phyloP scores from a whole-genome alignment of 306 rosid species.

The Rubus parviflorus region DNA sequence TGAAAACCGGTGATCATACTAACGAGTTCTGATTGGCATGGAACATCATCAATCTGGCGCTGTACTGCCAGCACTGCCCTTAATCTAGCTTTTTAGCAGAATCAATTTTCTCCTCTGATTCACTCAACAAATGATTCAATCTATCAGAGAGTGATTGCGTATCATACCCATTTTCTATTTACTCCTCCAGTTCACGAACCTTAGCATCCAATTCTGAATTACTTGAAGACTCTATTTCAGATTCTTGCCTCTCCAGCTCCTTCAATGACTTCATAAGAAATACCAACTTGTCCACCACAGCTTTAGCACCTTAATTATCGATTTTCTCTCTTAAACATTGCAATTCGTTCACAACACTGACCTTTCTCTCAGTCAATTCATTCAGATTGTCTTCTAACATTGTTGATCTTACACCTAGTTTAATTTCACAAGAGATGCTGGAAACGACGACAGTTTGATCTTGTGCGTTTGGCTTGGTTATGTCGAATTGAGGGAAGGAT shows the following conservation, averaged over 20 bases:
- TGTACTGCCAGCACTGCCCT: conserved; percentile 57
- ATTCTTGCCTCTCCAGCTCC: conserved; percentile 69
- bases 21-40: conserved; percentile 77
- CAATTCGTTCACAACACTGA: conserved; percentile 41
- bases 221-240: conserved; percentile 35
- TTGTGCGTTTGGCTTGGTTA: not conserved
- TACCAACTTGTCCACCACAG: conserved; percentile 49
- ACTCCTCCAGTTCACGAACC: conserved; percentile 55
- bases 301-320: conserved; percentile 46
- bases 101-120: conserved; percentile 50
- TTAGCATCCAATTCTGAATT: conserved; percentile 50
- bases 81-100: conserved; percentile 49
- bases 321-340: conserved; percentile 47
- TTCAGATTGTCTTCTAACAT: conserved; percentile 37
- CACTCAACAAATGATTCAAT: conserved; percentile 40
- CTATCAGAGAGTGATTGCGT: conserved; percentile 40
- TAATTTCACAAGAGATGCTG: conserved; percentile 1
- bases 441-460: conserved; percentile 21
- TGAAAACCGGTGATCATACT: conserved; percentile 67
- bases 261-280: conserved; percentile 44
- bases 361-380: conserved; percentile 50
- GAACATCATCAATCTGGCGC: conserved; percentile 66
- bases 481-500: conserved; percentile 12
- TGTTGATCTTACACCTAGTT: conserved; percentile 6
- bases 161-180: conserved; percentile 42